These are phyloP conservation scores for Phragmites australis DNA, from an alignment of 176 grass and related monocot genomes.

Conservation along the genomic window DNA sequence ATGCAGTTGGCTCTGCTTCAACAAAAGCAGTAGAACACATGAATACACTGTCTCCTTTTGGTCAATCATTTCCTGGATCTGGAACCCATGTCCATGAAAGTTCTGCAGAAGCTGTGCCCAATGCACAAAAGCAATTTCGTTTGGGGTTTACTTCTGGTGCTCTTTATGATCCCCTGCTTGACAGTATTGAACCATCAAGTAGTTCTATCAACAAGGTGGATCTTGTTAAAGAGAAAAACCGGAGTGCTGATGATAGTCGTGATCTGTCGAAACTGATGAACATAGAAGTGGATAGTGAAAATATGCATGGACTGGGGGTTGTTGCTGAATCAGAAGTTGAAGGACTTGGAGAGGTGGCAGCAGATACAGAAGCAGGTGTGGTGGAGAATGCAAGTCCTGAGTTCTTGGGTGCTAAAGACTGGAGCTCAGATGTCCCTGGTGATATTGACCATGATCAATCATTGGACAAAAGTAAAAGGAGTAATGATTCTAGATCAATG, in stretches of 20 bases:
- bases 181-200: slow-evolving; percentile 89
- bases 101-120: slow-evolving; percentile 45
- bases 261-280: slow-evolving; percentile 51
- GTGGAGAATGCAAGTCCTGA: slow-evolving; percentile 89
- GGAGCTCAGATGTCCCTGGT: slow-evolving; percentile 56
- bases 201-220: slow-evolving; percentile 65
- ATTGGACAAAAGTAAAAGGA: slow-evolving; percentile 57
- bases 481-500: slow-evolving; percentile 77
- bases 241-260: slow-evolving; percentile 34
- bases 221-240: slow-evolving; percentile 53
- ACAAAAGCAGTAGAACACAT: slow-evolving; percentile 41
- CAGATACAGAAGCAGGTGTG: slow-evolving; percentile 67
- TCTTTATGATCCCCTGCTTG: slow-evolving; percentile 84
- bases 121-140: slow-evolving; percentile 40
- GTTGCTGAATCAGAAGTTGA: slow-evolving; percentile 72
- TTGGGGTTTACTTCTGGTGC: slow-evolving; percentile 44
- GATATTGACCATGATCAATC: slow-evolving; percentile 66
- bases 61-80: slow-evolving; percentile 52
- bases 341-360: slow-evolving; percentile 80
- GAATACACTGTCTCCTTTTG: slow-evolving; percentile 36
- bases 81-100: slow-evolving; percentile 46
- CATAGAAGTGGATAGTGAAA: slow-evolving; percentile 52
- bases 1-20: slow-evolving; percentile 49
- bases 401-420: slow-evolving; percentile 59
- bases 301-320: slow-evolving; percentile 50